A percentile compares a stretch with the other conserved stretches of the same genome.
Conservation (phyloP, 2,329 filamentous ascomycete genomes). For the Exophiala sp. region DNA sequence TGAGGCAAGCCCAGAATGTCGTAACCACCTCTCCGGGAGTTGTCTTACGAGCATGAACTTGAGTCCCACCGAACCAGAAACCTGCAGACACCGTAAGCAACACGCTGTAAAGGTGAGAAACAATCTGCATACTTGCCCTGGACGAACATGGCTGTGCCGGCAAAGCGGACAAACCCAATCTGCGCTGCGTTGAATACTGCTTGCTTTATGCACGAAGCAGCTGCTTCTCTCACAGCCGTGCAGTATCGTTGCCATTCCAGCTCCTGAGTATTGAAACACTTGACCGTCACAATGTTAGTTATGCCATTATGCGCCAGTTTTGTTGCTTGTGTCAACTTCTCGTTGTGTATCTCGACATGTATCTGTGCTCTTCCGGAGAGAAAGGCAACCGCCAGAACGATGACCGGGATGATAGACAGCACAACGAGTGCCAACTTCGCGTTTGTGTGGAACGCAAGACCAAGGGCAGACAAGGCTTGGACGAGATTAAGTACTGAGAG, state of each 20-base stretch:
- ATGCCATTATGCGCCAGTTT: conserved; percentile 66
- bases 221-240: conserved; percentile 52
- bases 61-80: conserved; percentile 76
- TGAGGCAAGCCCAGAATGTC: conserved; percentile 76
- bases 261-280: conserved; percentile 71
- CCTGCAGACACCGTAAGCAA: conserved; percentile 40
- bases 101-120: neutral
- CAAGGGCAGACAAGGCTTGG: conserved; percentile 60
- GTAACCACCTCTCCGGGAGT: conserved; percentile 66
- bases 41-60: conserved; percentile 56
- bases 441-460: conserved; percentile 68
- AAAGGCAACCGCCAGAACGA: conserved; percentile 54
- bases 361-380: conserved; percentile 57
- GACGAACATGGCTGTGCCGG: conserved; percentile 73
- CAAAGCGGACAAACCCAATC: conserved; percentile 65
- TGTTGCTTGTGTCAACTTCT: conserved; percentile 61
- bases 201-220: conserved; percentile 60
- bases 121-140: conserved; percentile 36
- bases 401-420: conserved; percentile 64
- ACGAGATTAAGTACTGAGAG: conserved; percentile 59
- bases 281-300: conserved; percentile 73
- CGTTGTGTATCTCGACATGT: conserved; percentile 64
- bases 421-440: conserved; percentile 81
- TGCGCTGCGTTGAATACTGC: conserved; percentile 65
- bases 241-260: conserved; percentile 64